Evolutionary conservation across 1,284 basidiomycete genomes (phyloP), one percentile per base, ranked within the genome.

Genomic region (Boletus semigastroideus): DNA sequence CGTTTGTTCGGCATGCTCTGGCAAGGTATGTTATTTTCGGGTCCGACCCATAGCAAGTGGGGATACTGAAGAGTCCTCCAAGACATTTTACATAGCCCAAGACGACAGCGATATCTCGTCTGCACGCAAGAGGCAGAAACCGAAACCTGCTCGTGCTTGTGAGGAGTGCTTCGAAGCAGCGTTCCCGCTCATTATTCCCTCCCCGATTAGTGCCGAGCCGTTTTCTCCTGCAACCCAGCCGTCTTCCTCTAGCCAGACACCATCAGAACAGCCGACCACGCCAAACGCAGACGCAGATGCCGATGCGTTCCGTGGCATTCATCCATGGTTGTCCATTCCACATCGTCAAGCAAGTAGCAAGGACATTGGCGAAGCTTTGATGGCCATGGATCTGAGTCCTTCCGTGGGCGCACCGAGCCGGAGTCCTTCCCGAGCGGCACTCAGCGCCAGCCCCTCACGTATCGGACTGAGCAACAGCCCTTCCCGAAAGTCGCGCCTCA

Each of bases 81-180:
- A 92, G 90, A 90, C 86, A 1, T 93, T 92, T 70, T 88, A 85
- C 66, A 85, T 92, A 49, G 66, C 83, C 2, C 85, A 87, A 57
- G 68, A 79, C 1, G 74, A 70, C 37, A 17, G 22, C 12, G 61
- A 73, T 1, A 77, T 38, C 22, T 55, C 51, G 8, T 25, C 54
- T 12, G 14, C 27, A 22, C 39, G 13, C 52, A 82, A 79, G 76
- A 78, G 72, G 77, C 55, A 79, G 55, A 75, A 75, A 12, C 75
- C 72, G 55, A 87, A 87, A 65, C 76, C 87, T 31, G 88, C 90
- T 0, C 79, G 92, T 8, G 87, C 92, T 4, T 95, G 92, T 66
- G 86, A 91, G 55, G 79, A 84, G 4, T 95, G 92, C 70, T 95
- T 89, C 64, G 88, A 92, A 58, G 82, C 86, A 13, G 86, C 92